Evolutionary conservation across 768 basidiomycete species (phyloP).

Genomic region (Auricularia heimuer): DNA sequence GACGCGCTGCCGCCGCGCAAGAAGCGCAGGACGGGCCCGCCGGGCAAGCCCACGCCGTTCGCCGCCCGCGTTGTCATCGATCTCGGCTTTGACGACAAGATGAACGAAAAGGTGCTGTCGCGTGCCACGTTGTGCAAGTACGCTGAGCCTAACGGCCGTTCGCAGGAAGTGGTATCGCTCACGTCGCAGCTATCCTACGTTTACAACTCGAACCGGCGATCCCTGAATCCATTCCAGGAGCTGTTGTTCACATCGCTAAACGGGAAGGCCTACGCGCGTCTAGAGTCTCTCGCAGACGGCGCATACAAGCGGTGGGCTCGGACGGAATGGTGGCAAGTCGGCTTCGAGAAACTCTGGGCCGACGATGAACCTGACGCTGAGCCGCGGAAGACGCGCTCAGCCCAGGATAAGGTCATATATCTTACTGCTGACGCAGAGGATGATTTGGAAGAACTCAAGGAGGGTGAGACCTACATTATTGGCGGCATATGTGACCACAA

Average conservation of each 20-base stretch:
- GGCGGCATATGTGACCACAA: constrained; percentile 93
- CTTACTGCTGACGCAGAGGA: constrained; percentile 90
- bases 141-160: neutral
- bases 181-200: constrained; percentile 85
- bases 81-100: constrained; percentile 84
- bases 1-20: constrained; percentile 29
- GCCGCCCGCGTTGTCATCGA: constrained; percentile 72
- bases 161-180: constrained; percentile 83
- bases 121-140: no score
- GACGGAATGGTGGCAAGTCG: constrained; percentile 75
- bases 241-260: constrained; percentile 75
- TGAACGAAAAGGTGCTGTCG: constrained; percentile 77
- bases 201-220: constrained; percentile 77
- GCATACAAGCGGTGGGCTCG: constrained; percentile 71
- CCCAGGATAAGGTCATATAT: constrained; percentile 62
- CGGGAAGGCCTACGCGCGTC: constrained; percentile 53
- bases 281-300: constrained; percentile 55
- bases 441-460: constrained; percentile 71
- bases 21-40: constrained; percentile 30
- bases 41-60: constrained; percentile 27
- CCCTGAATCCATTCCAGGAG: constrained; percentile 55
- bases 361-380: constrained; percentile 9
- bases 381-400: constrained; percentile 2
- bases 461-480: constrained; percentile 86
- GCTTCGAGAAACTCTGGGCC: constrained; percentile 62